Percentiles rank a stretch among this genome's conserved stretches.
These are phyloP conservation scores for Hanseniaspora osmophila DNA, from an alignment of 805 yeast genomes.

Conservation along the genomic window DNA sequence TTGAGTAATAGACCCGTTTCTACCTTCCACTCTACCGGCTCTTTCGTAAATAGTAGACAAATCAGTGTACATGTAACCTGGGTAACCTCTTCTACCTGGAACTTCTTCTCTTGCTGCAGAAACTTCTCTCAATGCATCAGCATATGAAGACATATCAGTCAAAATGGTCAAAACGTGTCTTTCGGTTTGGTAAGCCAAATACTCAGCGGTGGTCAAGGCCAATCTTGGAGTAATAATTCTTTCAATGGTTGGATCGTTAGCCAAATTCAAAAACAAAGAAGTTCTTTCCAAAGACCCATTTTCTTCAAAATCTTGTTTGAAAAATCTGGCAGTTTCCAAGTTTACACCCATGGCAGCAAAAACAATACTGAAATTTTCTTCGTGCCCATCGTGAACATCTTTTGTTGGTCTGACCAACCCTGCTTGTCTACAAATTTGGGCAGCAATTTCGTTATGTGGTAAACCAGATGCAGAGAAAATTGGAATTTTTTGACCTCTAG, in stretches of 20 bases:
- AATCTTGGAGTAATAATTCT: conserved; percentile 98
- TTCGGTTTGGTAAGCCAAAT: conserved; percentile 96
- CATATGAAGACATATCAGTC: conserved; percentile 99
- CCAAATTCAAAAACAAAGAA: conserved; percentile 88
- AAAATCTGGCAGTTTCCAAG: conserved; percentile 94
- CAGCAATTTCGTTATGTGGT: conserved; percentile 99
- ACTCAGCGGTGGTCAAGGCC: conserved; percentile 97
- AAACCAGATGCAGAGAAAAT: conserved; percentile 98
- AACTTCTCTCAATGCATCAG: conserved; percentile 98
- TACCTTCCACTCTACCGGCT: conserved; percentile 99
- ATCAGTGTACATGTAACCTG: conserved; percentile 99
- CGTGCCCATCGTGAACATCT: conserved; percentile 99
- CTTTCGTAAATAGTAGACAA: conserved; percentile 97
- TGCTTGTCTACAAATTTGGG: conserved; percentile 99
- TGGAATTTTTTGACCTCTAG: conserved; percentile 99
- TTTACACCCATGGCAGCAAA: conserved; percentile 99
- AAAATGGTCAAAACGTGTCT: conserved; percentile 95
- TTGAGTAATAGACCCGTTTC: conserved; percentile 98
- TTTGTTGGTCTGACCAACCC: conserved; percentile 98
- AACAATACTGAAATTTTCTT: conserved; percentile 96
- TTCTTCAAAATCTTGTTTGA: conserved; percentile 98
- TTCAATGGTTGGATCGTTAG: conserved; percentile 98
- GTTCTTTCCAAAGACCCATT: conserved; percentile 98
- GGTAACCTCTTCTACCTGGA: conserved; percentile 99
- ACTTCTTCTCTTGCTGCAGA: conserved; percentile 99